phyloP scores from a whole-genome alignment of 2,329 filamentous ascomycete species.

The Lachnellula arida region DNA sequence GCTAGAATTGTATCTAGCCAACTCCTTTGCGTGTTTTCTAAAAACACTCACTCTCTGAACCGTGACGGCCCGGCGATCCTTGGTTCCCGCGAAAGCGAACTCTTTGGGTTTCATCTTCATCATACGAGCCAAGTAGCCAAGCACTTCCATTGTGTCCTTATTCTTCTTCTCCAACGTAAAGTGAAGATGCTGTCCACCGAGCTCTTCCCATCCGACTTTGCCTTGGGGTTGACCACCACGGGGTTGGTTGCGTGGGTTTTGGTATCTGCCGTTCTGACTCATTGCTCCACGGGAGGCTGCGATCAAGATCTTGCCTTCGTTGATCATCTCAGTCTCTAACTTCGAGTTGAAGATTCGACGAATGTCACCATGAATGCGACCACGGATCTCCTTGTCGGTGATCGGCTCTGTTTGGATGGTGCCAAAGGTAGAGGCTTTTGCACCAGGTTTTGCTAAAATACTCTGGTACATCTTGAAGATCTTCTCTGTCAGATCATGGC shows the following conservation, averaged over 20 bases:
- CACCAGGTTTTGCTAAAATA: constrained; percentile 47
- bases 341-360: constrained; percentile 60
- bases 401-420: constrained; percentile 50
- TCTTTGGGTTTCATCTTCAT: constrained; percentile 54
- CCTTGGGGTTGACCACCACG: constrained; percentile 24
- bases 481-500: constrained; percentile 41
- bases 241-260: constrained; percentile 11
- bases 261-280: constrained; percentile 18
- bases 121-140: constrained; percentile 55
- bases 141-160: constrained; percentile 70
- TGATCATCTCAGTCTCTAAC: constrained; percentile 57
- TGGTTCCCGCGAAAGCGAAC: constrained; percentile 68
- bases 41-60: constrained; percentile 61
- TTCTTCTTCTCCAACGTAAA: constrained; percentile 75
- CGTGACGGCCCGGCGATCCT: constrained; percentile 66
- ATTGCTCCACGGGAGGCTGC: constrained; percentile 38
- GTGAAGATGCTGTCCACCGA: constrained; percentile 66
- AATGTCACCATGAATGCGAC: constrained; percentile 52
- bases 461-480: constrained; percentile 52
- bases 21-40: constrained; percentile 54
- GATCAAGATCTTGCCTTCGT: constrained; percentile 54
- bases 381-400: constrained; percentile 55
- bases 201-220: constrained; percentile 57
- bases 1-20: constrained; percentile 62
- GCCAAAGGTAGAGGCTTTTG: constrained; percentile 52